Evolutionary conservation across 2,329 filamentous ascomycete genomes (phyloP).

Genomic region (Scytalidium sp.): DNA sequence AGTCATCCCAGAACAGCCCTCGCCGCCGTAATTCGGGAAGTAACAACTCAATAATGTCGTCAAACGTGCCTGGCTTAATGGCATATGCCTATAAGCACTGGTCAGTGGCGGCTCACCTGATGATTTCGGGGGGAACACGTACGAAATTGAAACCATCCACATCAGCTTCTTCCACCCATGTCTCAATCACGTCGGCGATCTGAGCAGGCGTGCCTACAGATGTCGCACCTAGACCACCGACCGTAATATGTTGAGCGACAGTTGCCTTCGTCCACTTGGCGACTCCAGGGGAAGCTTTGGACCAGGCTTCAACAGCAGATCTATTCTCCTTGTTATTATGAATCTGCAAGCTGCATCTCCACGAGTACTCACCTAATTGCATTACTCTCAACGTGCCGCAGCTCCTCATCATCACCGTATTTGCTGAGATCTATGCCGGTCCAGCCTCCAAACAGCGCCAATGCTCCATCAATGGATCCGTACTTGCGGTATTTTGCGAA

Average conservation of each 20-base stretch:
- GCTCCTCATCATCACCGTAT: conserved; percentile 60
- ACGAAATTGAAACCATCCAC: conserved; percentile 74
- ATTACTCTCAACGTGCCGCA: conserved; percentile 45
- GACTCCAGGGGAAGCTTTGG: conserved; percentile 54
- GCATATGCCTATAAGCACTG: conserved; percentile 62
- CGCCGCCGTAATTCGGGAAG: conserved; percentile 60
- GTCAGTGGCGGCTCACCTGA: conserved; percentile 73
- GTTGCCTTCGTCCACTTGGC: conserved; percentile 71
- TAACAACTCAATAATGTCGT: conserved; percentile 63
- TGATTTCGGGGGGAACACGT: conserved; percentile 53
- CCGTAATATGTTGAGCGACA: conserved; percentile 63
- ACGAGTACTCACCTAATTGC: conserved; percentile 35
- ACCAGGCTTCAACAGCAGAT: conserved; percentile 53
- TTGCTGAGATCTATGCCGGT: conserved; percentile 61
- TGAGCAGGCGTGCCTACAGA: conserved; percentile 61
- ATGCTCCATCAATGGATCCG: conserved; percentile 59
- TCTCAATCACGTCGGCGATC: conserved; percentile 64
- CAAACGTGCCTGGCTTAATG: conserved; percentile 64
- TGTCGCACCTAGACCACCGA: conserved; percentile 64
- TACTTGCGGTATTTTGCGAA: conserved; percentile 59
- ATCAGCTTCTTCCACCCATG: conserved; percentile 65
- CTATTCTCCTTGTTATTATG: conserved; percentile 21
- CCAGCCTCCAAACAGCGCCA: conserved; percentile 70
- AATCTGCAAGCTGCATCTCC: not conserved
- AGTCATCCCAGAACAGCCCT: conserved; percentile 51